phyloP scores from a whole-genome alignment of 192 early-diverging fungal species.

The Coemansia sp. region DNA sequence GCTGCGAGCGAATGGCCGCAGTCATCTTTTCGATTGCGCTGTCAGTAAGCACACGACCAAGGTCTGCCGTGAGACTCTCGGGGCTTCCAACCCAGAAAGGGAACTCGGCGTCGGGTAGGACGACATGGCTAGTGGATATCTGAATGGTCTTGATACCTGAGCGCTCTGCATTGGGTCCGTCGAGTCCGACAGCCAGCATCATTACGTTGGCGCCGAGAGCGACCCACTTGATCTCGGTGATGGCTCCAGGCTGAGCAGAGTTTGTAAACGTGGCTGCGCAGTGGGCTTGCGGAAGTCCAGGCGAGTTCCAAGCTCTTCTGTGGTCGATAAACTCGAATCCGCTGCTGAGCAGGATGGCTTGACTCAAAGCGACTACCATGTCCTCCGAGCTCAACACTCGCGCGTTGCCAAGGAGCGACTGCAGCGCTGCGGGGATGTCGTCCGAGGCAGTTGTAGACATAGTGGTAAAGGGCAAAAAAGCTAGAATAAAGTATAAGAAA shows the following conservation, averaged over 20 bases:
- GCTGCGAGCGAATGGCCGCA: slow-evolving; percentile 30
- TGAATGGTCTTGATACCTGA: slow-evolving; percentile 10
- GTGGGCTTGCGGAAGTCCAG: slow-evolving; percentile 29
- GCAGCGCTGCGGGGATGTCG: slow-evolving; percentile 10
- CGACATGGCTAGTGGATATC: slow-evolving; percentile 9
- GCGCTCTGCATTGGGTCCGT: slow-evolving; percentile 1
- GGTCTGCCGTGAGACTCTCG: background rate
- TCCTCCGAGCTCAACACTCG: slow-evolving; percentile 28
- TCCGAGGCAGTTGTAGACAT: background rate
- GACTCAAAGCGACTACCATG: slow-evolving; percentile 40
- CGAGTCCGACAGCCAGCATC: slow-evolving; percentile 21
- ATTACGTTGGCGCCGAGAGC: slow-evolving; percentile 22
- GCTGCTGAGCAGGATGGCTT: slow-evolving; percentile 25
- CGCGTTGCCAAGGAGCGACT: slow-evolving; percentile 17
- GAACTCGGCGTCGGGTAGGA: slow-evolving; percentile 18
- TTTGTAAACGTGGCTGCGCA: slow-evolving; percentile 9
- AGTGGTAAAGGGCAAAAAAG: background rate
- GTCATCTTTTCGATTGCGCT: slow-evolving; percentile 19
- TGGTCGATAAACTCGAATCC: slow-evolving; percentile 21
- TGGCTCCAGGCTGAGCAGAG: slow-evolving; percentile 5
- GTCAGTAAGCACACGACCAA: slow-evolving; percentile 14
- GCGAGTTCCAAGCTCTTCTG: slow-evolving; percentile 18
- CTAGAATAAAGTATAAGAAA: slow-evolving; percentile 1
- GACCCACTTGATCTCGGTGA: slow-evolving; percentile 32
- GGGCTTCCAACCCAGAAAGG: slow-evolving; percentile 7